Evolutionary conservation across 2,329 filamentous ascomycete genomes (phyloP).

Genomic region (Reticulascus tulasneorum): DNA sequence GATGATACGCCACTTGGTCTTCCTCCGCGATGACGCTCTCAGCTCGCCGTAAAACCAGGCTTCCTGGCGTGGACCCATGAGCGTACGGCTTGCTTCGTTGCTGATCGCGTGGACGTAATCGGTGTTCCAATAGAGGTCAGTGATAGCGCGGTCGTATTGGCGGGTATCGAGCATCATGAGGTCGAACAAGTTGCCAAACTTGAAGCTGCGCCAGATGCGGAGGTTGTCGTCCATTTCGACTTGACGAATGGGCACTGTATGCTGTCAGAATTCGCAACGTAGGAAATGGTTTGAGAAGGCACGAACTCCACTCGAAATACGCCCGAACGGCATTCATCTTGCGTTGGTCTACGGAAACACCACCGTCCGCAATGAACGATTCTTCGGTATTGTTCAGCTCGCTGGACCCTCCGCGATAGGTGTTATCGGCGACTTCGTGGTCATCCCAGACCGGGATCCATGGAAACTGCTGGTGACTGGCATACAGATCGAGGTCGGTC

Average conservation of each 20-base stretch:
- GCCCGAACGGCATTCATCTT: slow-evolving; percentile 71
- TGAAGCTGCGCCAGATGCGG: slow-evolving; percentile 64
- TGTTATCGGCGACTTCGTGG: slow-evolving; percentile 59
- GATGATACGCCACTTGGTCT: slow-evolving; percentile 66
- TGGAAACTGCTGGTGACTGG: slow-evolving; percentile 35
- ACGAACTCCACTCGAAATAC: slow-evolving; percentile 58
- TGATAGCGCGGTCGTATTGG: slow-evolving; percentile 54
- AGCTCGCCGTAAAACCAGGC: slow-evolving; percentile 67
- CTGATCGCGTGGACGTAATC: slow-evolving; percentile 58
- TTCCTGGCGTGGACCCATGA: slow-evolving; percentile 72
- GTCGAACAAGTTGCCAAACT: slow-evolving; percentile 62
- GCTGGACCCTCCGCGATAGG: slow-evolving; percentile 58
- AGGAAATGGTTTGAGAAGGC: background rate
- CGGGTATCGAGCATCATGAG: slow-evolving; percentile 67
- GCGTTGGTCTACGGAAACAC: slow-evolving; percentile 65
- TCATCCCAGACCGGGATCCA: slow-evolving; percentile 46
- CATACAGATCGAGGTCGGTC: slow-evolving; percentile 35
- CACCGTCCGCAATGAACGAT: slow-evolving; percentile 56
- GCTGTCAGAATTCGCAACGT: background rate
- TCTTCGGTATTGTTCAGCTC: slow-evolving; percentile 63
- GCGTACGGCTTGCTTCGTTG: slow-evolving; percentile 61
- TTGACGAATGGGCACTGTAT: slow-evolving; percentile 32
- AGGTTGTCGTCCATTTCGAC: slow-evolving; percentile 67
- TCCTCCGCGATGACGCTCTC: slow-evolving; percentile 54
- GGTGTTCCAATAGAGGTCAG: slow-evolving; percentile 51